Conservation (phyloP, 1,284 basidiomycete species). For the Ganoderma meredithae region DNA sequence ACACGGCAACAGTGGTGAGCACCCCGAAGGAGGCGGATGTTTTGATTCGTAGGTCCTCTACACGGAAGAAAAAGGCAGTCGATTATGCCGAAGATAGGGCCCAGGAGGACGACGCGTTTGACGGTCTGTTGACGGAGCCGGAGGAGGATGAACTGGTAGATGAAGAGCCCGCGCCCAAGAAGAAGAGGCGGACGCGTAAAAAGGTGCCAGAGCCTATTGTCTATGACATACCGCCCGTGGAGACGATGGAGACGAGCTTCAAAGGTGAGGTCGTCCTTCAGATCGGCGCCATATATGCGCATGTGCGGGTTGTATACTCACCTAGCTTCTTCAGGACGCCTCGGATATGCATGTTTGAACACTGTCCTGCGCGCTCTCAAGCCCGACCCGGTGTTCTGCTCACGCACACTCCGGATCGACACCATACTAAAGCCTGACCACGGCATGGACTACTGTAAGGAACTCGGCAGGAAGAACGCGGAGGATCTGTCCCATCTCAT, state of each 20-base stretch:
- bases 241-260: constrained; percentile 69
- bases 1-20: constrained; percentile 23
- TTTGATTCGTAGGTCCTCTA: constrained; percentile 22
- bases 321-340: constrained; percentile 48
- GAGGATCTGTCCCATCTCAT: constrained; percentile 78
- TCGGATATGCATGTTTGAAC: constrained; percentile 88
- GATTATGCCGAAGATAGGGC: constrained; percentile 19
- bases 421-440: constrained; percentile 78
- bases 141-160: constrained; percentile 32
- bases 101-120: constrained; percentile 30
- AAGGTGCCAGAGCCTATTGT: constrained; percentile 62
- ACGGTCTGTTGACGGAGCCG: constrained; percentile 39
- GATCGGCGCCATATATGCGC: not conserved
- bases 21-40: constrained; percentile 27
- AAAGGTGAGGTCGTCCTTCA: constrained; percentile 52
- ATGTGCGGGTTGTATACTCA: not conserved
- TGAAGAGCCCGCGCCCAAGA: constrained; percentile 40
- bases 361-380: constrained; percentile 79
- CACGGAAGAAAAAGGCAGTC: constrained; percentile 24
- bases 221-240: constrained; percentile 77
- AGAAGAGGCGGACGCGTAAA: constrained; percentile 49
- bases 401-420: constrained; percentile 62
- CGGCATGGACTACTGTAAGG: constrained; percentile 79
- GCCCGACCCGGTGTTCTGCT: constrained; percentile 76
- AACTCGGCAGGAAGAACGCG: constrained; percentile 79